Percentiles rank a stretch among this genome's conserved stretches.
These are phyloP conservation scores for Alternaria infectoria DNA, from an alignment of 2,329 filamentous ascomycete species.

Conservation along the genomic window DNA sequence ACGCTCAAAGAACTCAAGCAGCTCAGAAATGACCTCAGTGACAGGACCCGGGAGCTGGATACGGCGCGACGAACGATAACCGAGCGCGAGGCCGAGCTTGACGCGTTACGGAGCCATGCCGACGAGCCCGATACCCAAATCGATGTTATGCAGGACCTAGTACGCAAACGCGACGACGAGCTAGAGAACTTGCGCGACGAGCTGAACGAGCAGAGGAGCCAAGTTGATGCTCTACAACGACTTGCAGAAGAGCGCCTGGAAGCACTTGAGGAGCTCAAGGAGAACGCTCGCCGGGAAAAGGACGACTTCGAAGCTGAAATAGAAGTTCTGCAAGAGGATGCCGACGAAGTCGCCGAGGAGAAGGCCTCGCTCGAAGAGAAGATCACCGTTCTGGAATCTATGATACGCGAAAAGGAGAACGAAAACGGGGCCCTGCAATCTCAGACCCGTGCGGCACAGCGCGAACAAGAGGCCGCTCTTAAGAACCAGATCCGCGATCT, in stretches of 20 bases:
- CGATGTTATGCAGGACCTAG: conserved; percentile 51
- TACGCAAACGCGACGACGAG: conserved; percentile 55
- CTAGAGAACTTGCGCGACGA: conserved; percentile 61
- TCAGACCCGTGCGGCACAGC: conserved; percentile 62
- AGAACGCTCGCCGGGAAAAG: conserved; percentile 51
- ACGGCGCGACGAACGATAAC: conserved; percentile 43
- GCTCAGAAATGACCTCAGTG: conserved; percentile 35
- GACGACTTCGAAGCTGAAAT: conserved; percentile 65
- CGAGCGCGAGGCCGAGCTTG: conserved; percentile 47
- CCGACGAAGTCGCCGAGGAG: conserved; percentile 52
- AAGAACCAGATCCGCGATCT: conserved; percentile 58
- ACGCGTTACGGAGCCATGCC: conserved; percentile 42
- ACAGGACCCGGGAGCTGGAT: conserved; percentile 45
- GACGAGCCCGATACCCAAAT: conserved; percentile 49
- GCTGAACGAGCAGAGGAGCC: conserved; percentile 38
- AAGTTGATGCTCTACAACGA: conserved; percentile 42
- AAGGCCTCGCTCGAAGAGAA: conserved; percentile 67
- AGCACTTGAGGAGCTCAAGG: conserved; percentile 60
- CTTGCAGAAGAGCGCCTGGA: conserved; percentile 44
- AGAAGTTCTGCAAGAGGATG: conserved; percentile 52
- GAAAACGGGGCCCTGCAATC: conserved; percentile 25
- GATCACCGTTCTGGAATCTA: conserved; percentile 50
- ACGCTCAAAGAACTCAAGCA: conserved; percentile 40
- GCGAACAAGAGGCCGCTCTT: conserved; percentile 52
- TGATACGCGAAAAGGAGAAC: conserved; percentile 48